These are phyloP conservation scores for Syzygium jambos DNA, from an alignment of 345 rosid genomes.

Conservation along the genomic window DNA sequence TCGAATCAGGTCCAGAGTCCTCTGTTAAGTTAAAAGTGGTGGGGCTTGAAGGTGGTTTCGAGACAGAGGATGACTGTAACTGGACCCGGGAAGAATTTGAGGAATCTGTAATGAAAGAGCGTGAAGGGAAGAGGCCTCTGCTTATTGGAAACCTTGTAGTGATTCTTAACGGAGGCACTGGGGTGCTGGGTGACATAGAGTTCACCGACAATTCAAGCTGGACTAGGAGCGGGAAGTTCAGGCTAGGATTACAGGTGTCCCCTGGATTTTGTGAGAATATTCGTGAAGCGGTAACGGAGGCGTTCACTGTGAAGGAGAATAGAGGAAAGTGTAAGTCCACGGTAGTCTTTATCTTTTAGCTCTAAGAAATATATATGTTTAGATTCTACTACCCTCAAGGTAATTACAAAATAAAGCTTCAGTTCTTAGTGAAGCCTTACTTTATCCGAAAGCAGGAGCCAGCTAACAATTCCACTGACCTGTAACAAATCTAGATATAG, in stretches of 20 bases:
- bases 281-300: background rate
- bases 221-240: background rate
- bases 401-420: background rate
- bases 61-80: accelerated
- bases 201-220: background rate
- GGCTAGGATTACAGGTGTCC: background rate
- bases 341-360: background rate
- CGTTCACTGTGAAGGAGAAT: background rate
- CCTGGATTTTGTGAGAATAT: background rate
- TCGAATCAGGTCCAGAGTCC: background rate
- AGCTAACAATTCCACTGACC: accelerated
- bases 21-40: background rate
- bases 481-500: background rate
- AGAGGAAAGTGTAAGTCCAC: background rate
- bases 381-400: background rate
- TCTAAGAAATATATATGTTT: background rate
- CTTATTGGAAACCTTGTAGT: background rate
- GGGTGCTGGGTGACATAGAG: background rate
- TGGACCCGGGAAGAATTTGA: background rate
- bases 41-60: background rate
- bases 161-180: background rate
- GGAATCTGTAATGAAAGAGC: background rate
- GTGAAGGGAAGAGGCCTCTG: background rate
- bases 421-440: background rate
- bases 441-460: background rate